phyloP scores from a whole-genome alignment of 2,329 filamentous ascomycete species.

The Fusarium begoniae region DNA sequence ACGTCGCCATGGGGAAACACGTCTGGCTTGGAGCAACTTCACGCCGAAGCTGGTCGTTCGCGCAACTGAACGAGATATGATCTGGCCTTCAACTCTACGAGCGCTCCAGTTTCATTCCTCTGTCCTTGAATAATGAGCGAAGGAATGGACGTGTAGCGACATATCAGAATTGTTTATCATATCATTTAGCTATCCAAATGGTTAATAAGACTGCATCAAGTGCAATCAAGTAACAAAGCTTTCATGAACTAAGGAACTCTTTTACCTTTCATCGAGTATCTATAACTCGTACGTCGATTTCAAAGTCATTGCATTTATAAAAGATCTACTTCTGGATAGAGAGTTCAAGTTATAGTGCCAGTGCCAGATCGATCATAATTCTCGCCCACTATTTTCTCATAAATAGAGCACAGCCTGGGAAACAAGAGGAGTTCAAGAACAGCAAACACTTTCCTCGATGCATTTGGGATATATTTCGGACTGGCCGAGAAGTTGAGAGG shows the following conservation, averaged over 20 bases:
- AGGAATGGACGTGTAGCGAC: neutral
- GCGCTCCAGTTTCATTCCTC: no score
- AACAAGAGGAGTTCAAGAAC: neutral
- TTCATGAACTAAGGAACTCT: neutral
- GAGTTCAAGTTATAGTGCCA: neutral
- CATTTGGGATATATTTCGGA: neutral
- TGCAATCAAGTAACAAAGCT: neutral
- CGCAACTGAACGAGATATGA: neutral
- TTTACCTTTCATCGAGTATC: accelerated
- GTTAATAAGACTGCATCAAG: accelerated
- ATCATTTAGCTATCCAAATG: neutral
- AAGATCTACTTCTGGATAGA: neutral
- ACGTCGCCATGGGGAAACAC: neutral
- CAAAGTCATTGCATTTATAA: neutral
- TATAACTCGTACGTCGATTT: neutral
- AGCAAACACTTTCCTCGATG: neutral
- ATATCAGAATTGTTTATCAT: neutral
- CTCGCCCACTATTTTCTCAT: neutral
- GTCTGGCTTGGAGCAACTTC: neutral
- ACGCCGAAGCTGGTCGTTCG: neutral
- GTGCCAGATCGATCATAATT: neutral
- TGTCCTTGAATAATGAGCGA: conserved; percentile 45
- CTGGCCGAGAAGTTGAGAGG: neutral
- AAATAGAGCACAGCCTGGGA: neutral
- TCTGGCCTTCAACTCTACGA: neutral